Evolutionary conservation across 345 rosid species (phyloP), one percentile per base, ranked within the genome.

Genomic region (Hevea brasiliensis): DNA sequence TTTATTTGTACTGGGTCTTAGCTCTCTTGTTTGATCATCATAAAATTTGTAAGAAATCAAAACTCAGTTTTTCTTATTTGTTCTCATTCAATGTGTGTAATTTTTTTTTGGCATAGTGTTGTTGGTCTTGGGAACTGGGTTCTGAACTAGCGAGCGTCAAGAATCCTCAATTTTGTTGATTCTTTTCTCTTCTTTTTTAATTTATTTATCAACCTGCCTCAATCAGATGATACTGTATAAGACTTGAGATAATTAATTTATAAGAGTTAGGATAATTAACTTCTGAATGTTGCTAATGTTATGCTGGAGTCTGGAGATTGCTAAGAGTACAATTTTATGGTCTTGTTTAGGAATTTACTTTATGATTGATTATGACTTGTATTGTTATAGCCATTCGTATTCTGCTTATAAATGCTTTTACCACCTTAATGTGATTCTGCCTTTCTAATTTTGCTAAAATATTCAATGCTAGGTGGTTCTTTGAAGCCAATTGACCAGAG

Each of bases 401-500:
- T n/a, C n/a, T n/a, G n/a, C n/a, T n/a, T n/a, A n/a, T n/a, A n/a
- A n/a, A n/a, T n/a, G n/a, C n/a, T n/a, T n/a, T n/a, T n/a, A n/a
- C 3, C 18, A 6, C 26, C 13, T 26, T 4, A 14, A 12, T 12
- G 26, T 58, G 18, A 11, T 27, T 58, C 20, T 27, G 37, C 11
- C 45, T 45, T 17, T 75, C 23, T 24, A 23, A 55, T 50, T 45
- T 50, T 72, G 23, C 24, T 53, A n/a, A 23, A 64, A n/a, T 10
- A 41, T 53, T 58, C 8, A 12, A 74, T 71, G 3, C 53, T 54
- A 78, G 81, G 74, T 64, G 73, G 69, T 24, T 72, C 72, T 37
- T 71, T 68, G 83, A 74, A 67, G 72, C 59, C 75, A 10, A 24
- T 44, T 55, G 74, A 77, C 24, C 68, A n/a, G 53, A 62, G 72